phyloP scores from a whole-genome alignment of 2,329 filamentous ascomycete species.

The Hypoxylon sp. region DNA sequence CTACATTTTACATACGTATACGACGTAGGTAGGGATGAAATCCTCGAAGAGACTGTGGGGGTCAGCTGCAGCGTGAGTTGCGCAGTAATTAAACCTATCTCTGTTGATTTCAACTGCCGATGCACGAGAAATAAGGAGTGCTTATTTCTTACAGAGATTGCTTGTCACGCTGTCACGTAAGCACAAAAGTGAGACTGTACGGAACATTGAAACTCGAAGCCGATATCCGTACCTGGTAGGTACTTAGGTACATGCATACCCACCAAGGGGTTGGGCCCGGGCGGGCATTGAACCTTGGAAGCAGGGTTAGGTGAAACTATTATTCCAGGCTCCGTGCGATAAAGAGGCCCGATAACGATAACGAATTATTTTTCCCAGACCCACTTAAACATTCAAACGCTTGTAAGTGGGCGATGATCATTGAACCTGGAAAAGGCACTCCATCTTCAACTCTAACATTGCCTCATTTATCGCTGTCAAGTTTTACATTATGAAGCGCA shows the following conservation, averaged over 20 bases:
- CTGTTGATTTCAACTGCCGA: conserved; percentile 29
- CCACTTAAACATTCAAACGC: conserved; percentile 6
- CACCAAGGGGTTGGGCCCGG: too few relatives aligned
- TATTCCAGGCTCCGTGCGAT: conserved; percentile 36
- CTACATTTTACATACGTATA: too few relatives aligned
- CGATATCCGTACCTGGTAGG: background rate
- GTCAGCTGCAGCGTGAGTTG: background rate
- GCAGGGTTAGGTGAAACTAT: conserved; percentile 23
- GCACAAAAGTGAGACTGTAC: background rate
- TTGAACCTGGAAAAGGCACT: background rate
- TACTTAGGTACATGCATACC: background rate
- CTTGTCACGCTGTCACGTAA: background rate
- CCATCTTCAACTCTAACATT: background rate
- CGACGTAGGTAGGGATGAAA: background rate
- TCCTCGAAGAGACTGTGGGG: conserved; percentile 22
- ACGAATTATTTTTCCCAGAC: conserved; percentile 42
- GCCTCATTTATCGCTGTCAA: conserved; percentile 11
- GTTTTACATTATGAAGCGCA: conserved; percentile 69
- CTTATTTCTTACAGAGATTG: conserved; percentile 6
- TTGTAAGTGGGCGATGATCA: background rate
- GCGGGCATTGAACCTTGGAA: too few relatives aligned
- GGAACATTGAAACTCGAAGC: too few relatives aligned
- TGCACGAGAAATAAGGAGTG: conserved; percentile 8
- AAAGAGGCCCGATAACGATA: conserved; percentile 46
- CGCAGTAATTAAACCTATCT: background rate